Conservation (phyloP, 2,329 filamentous ascomycete species). For the Paecilomyces dactylethromorphus region DNA sequence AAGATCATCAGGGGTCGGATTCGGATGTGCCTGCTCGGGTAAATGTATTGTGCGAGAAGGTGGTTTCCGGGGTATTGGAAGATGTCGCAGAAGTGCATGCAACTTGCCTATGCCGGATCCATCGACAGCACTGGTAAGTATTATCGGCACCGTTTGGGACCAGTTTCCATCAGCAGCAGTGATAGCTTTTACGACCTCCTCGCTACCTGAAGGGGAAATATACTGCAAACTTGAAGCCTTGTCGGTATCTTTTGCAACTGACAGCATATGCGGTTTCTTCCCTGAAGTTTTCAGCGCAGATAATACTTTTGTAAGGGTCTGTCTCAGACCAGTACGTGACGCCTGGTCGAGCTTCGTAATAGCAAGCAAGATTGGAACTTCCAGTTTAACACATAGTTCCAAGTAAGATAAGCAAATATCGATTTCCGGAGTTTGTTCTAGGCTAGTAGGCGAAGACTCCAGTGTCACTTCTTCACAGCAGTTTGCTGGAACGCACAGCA, state of each 20-base stretch:
- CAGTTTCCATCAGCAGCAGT: conserved; percentile 27
- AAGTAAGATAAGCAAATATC: conserved; percentile 75
- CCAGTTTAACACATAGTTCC: conserved; percentile 74
- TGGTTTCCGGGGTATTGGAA: conserved; percentile 59
- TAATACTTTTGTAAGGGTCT: conserved; percentile 66
- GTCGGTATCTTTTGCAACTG: conserved; percentile 38
- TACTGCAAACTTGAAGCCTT: conserved; percentile 47
- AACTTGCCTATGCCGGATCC: conserved; percentile 74
- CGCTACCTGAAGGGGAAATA: conserved; percentile 51
- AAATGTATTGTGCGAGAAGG: conserved; percentile 15
- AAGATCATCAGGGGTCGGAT: conserved; percentile 54
- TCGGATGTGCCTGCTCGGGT: conserved; percentile 5
- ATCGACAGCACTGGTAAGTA: conserved; percentile 80
- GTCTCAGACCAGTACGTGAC: conserved; percentile 62
- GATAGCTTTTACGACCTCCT: conserved; percentile 54
- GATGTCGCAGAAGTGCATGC: conserved; percentile 69
- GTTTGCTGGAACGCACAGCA: conserved; percentile 81
- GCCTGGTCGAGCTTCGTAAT: conserved; percentile 90
- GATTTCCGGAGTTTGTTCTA: conserved; percentile 44
- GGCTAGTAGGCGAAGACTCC: conserved; percentile 10
- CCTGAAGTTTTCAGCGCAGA: conserved; percentile 70
- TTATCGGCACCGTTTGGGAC: conserved; percentile 65
- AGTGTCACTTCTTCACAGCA: conserved; percentile 47
- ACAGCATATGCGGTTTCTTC: conserved; percentile 65
- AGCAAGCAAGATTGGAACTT: conserved; percentile 69